phyloP scores from a whole-genome alignment of 1,284 basidiomycete species.

The Cryptococcus deneoformans region DNA sequence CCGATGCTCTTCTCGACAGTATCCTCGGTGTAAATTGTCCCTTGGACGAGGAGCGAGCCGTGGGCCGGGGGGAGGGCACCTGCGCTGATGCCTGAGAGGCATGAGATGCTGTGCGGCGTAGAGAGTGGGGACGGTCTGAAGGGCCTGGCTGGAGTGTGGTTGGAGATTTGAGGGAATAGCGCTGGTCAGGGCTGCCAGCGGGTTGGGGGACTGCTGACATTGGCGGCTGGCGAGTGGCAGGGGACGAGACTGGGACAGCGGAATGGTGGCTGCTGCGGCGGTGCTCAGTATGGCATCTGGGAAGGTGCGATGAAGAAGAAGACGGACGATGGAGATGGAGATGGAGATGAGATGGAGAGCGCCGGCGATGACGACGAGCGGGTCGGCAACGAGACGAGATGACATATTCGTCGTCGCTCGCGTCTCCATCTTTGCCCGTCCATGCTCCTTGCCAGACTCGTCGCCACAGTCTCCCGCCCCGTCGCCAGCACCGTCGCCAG shows the following conservation, averaged over 20 bases:
- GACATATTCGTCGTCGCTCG: neutral
- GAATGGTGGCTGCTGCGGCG: neutral
- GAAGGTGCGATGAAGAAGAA: no score
- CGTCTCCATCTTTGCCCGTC: neutral
- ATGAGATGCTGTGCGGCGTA: conserved; percentile 3
- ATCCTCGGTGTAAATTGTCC: conserved; percentile 37
- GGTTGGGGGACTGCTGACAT: conserved; percentile 4
- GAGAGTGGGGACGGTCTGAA: no score
- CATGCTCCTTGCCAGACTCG: neutral
- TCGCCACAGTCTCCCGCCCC: neutral
- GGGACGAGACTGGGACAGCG: conserved; percentile 2
- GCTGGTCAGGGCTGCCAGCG: no score
- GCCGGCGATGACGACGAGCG: no score
- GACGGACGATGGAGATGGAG: no score
- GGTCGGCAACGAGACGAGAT: neutral
- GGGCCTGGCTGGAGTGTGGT: no score
- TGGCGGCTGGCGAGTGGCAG: conserved; percentile 4
- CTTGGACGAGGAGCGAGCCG: conserved; percentile 22
- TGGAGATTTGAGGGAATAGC: no score
- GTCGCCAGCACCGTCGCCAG: neutral
- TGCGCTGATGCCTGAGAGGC: conserved; percentile 1
- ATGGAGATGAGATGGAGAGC: no score
- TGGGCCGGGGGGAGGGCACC: conserved; percentile 11
- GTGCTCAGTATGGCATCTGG: no score
- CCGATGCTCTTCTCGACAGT: conserved; percentile 17